Evolutionary conservation across 805 yeast genomes (phyloP), one percentile per base, ranked within the genome.

Genomic region (Wickerhamomyces pijperi): DNA sequence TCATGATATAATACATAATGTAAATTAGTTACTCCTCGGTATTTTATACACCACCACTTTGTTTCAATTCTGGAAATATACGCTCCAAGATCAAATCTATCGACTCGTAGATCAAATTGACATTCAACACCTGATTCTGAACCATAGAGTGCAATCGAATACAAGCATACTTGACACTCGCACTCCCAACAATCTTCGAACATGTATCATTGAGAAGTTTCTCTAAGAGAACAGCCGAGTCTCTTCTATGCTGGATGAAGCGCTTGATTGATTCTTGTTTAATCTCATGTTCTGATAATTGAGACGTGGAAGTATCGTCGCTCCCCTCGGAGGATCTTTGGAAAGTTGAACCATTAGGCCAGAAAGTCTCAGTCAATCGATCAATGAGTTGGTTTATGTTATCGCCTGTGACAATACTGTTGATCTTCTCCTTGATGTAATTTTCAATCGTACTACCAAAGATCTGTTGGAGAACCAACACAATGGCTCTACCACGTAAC

Each of bases 371-470:
- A 19, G 56, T 59, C 2, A 65, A 23, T n/a, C 43, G 28, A 3
- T 46, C 39, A 6, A 75, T 40, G 2, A 63, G 13, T 11, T 66
- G 70, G n/a, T 66, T 57, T 1, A 82, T 53, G 23, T 63, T 65
- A 9, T 62, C 67, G 35, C 72, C 76, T 9, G 65, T 63, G 31
- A 64, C 60, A 3, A 61, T n/a, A 5, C 48, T 50, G 31, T 64
- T 61, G 25, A 73, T 56, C 42, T 61, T 61, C 21, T 68, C 66
- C 35, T 58, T 56, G 11, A 61, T 47, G 37, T 55, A 54, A 52
- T 76, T 78, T 52, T 88, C 96, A 38, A 88, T 79, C 0, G 96
- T 82, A 2, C 90, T 82, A 0, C 97, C 97, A 31, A 88, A 67
- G 1, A 88, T 58, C 54, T 86, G 95, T 56, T 87, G 96, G 39